Evolutionary conservation across 1,284 basidiomycete genomes (phyloP).

Genomic region (Sporisorium sorghi): DNA sequence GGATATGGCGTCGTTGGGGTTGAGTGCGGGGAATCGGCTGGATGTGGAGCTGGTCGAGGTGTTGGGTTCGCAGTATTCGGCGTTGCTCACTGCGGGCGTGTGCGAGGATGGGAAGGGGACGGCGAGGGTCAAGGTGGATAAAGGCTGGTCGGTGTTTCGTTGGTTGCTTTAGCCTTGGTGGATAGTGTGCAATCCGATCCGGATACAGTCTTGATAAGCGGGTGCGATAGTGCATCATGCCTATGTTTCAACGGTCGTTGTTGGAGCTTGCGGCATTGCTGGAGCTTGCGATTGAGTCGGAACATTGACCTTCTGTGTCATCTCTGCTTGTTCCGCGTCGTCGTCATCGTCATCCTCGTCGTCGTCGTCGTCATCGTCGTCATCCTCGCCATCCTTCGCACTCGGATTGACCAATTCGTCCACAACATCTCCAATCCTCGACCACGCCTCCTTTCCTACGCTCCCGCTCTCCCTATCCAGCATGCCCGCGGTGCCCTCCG

Average conservation of each 20-base stretch:
- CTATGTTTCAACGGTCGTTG: neutral
- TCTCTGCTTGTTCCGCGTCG: neutral
- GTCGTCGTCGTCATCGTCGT: slow-evolving; percentile 31
- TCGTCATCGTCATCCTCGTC: slow-evolving; percentile 19
- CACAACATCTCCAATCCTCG: slow-evolving; percentile 8
- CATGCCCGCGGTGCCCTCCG: slow-evolving; percentile 5
- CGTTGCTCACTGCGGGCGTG: slow-evolving; percentile 12
- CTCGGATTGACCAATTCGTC: slow-evolving; percentile 14
- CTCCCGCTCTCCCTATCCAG: slow-evolving; percentile 12
- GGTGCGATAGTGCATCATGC: neutral
- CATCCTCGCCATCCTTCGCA: slow-evolving; percentile 13
- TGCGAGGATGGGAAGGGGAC: slow-evolving; percentile 3
- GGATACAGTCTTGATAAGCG: too few relatives aligned
- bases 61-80: slow-evolving; percentile 23
- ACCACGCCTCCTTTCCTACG: slow-evolving; percentile 12
- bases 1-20: slow-evolving; percentile 44
- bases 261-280: too few relatives aligned
- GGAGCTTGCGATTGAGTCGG: too few relatives aligned
- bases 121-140: slow-evolving; percentile 24
- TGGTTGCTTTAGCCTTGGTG: slow-evolving; percentile 52
- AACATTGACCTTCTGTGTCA: neutral
- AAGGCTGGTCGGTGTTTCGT: slow-evolving; percentile 35
- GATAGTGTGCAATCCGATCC: too few relatives aligned
- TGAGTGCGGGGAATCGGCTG: slow-evolving; percentile 45
- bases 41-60: slow-evolving; percentile 45